These are phyloP conservation scores for Alternaria angustiovoidea DNA, from an alignment of 2,329 filamentous ascomycete species.

Conservation along the genomic window DNA sequence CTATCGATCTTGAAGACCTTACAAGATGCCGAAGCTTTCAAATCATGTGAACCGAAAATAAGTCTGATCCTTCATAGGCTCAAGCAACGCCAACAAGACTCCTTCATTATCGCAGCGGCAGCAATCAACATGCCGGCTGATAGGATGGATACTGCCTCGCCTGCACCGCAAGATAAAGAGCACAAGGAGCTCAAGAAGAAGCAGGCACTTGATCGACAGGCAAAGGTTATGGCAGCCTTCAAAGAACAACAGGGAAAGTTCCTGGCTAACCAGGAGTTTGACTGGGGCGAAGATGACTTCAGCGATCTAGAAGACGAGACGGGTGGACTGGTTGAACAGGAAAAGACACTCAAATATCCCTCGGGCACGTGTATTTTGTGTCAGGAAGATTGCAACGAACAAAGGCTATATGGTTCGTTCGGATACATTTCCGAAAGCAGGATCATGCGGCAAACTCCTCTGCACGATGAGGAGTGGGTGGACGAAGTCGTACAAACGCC, in stretches of 20 bases:
- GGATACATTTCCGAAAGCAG: constrained; percentile 86
- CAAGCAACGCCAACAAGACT: constrained; percentile 78
- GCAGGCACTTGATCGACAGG: constrained; percentile 87
- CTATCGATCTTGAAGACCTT: constrained; percentile 63
- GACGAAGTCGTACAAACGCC: constrained; percentile 83
- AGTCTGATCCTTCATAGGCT: constrained; percentile 82
- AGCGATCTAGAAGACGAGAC: constrained; percentile 74
- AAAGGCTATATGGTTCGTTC: constrained; percentile 90
- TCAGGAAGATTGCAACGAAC: constrained; percentile 93
- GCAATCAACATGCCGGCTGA: constrained; percentile 72
- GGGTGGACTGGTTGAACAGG: constrained; percentile 66
- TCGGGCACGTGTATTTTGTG: constrained; percentile 93
- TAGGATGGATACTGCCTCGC: constrained; percentile 81
- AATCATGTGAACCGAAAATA: constrained; percentile 85
- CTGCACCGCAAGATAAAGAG: constrained; percentile 76
- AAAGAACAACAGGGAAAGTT: constrained; percentile 98
- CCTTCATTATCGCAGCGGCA: constrained; percentile 73
- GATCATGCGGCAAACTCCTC: constrained; percentile 85
- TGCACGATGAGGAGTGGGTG: constrained; percentile 82
- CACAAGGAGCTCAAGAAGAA: constrained; percentile 87
- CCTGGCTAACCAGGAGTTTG: constrained; percentile 84
- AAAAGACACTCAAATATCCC: constrained; percentile 88
- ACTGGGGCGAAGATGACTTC: constrained; percentile 88
- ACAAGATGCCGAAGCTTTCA: constrained; percentile 74
- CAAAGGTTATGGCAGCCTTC: constrained; percentile 96